These are phyloP conservation scores for Sclerotinia borealis DNA, from an alignment of 2,329 filamentous ascomycete genomes.

Conservation along the genomic window DNA sequence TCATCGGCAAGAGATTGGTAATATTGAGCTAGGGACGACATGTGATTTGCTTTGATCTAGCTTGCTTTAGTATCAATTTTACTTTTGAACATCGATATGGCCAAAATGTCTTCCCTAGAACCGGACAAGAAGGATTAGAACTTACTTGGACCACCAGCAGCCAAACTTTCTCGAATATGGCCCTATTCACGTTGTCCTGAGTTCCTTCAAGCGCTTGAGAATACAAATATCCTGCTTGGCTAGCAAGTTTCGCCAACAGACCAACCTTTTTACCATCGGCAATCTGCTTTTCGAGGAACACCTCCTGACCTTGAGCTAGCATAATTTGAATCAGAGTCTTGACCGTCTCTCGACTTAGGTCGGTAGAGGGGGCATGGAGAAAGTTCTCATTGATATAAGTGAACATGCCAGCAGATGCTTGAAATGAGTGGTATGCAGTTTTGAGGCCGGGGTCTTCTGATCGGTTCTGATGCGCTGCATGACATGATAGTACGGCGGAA, in stretches of 20 bases:
- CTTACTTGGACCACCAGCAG: constrained; percentile 70
- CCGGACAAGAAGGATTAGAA: background rate
- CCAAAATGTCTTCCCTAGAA: background rate
- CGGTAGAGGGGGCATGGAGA: constrained; percentile 91
- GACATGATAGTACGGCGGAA: constrained; percentile 89
- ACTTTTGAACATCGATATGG: background rate
- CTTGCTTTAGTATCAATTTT: constrained; percentile 13
- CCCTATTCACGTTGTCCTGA: constrained; percentile 86
- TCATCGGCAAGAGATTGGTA: constrained; percentile 90
- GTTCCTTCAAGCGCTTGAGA: constrained; percentile 81
- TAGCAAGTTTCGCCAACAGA: constrained; percentile 84
- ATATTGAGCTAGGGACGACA: constrained; percentile 83
- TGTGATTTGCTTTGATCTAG: constrained; percentile 71
- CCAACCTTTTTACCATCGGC: constrained; percentile 88
- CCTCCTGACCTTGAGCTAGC: constrained; percentile 92
- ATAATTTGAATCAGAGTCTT: constrained; percentile 90
- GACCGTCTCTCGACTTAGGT: constrained; percentile 90
- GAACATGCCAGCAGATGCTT: constrained; percentile 98
- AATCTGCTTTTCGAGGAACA: constrained; percentile 95
- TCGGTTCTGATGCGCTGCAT: constrained; percentile 87
- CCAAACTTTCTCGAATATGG: constrained; percentile 94
- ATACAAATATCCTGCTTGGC: constrained; percentile 85
- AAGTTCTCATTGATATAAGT: constrained; percentile 99
- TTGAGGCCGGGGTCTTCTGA: constrained; percentile 91
- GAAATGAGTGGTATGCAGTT: constrained; percentile 95